Conservation (phyloP, 208 protist genomes). For the Naegleria gruberi region DNA sequence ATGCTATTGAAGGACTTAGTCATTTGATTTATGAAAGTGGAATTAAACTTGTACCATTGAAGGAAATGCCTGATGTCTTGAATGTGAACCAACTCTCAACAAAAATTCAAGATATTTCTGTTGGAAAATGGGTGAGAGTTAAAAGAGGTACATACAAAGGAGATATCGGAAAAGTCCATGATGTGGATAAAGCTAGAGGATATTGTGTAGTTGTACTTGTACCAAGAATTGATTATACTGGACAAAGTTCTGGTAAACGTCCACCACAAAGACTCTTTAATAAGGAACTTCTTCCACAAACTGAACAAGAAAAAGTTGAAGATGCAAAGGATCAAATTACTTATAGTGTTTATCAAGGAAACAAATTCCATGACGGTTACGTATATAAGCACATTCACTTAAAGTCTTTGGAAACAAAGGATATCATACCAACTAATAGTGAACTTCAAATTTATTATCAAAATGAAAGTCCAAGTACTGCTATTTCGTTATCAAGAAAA, state of each 20-base stretch:
- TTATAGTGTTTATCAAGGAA: slow-evolving; percentile 24
- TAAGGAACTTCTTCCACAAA: slow-evolving; percentile 20
- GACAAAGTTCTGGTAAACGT: slow-evolving; percentile 13
- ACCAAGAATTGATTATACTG: slow-evolving; percentile 40
- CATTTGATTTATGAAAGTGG: slow-evolving; percentile 22
- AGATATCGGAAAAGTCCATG: slow-evolving; percentile 48
- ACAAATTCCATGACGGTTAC: slow-evolving; percentile 44
- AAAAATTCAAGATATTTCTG: slow-evolving; percentile 22
- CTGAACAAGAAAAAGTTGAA: background rate
- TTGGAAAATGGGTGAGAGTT: slow-evolving; percentile 47
- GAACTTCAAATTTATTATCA: slow-evolving; percentile 43
- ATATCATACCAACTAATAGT: slow-evolving; percentile 40
- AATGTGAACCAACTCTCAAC: background rate
- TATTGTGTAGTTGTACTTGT: slow-evolving; percentile 36
- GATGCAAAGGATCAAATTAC: background rate
- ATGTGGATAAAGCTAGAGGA: slow-evolving; percentile 28
- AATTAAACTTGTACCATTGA: slow-evolving; percentile 39
- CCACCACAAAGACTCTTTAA: background rate
- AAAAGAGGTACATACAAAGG: slow-evolving; percentile 52
- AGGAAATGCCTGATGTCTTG: slow-evolving; percentile 46
- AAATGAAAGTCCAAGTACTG: background rate
- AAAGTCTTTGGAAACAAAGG: slow-evolving; percentile 25
- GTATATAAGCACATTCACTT: slow-evolving; percentile 38
- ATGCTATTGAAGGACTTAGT: slow-evolving; percentile 41
- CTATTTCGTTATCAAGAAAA: background rate